Base-by-base conservation (phyloP, 2,329 filamentous ascomycete genomes). In the Ophiostoma sp. region DNA sequence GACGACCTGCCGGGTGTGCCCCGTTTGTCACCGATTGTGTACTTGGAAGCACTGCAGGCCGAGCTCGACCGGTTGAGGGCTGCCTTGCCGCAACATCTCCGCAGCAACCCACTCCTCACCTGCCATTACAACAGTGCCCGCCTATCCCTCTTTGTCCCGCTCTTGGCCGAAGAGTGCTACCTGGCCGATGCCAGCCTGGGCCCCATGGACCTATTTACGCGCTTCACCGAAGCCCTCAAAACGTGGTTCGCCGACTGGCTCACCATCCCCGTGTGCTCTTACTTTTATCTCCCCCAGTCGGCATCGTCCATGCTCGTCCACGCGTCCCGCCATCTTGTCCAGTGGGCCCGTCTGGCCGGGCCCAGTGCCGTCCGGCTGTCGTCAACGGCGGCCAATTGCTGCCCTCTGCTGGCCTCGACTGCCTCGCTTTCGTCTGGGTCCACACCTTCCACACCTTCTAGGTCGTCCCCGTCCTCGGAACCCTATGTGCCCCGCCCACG, bases 201-300 rank as follows among this genome's bases (percentile, higher is more conserved):
- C 7, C 59, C 59, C 17, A 17, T 63, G 17, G 59, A 63, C 5
- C 15, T 63, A 19, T 63, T 63, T 12, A 11, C 59, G 17, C 59
- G 59, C 31, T 63, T 63, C 31, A 63, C 59, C 31, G 59, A 63
- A 9, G 19, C 59, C 17, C 31, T 63, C 59, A 63, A 63, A 8
- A 22, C 6, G 17, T 63, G 33, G 59, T 63, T 63, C 9, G 31
- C 31, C 59, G 59, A 63, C 17, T 63, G 59, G 59, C 59, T 63
- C 31, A 22, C 31, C 59, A 39, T 63, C 9, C 59, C 59, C 2
- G 59, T 63, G 1, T 69, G 66, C 19, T 69, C 66, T 15, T 69
- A 69, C 28, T 69, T 69, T 31, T 69, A 69, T n/a, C 39, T 69
- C 1, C 66, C 66, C 8, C 66, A 69, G 45, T 31, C 66, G 19